These are phyloP conservation scores for Spiraea crenata DNA, from an alignment of 331 rosid genomes.

Conservation along the genomic window DNA sequence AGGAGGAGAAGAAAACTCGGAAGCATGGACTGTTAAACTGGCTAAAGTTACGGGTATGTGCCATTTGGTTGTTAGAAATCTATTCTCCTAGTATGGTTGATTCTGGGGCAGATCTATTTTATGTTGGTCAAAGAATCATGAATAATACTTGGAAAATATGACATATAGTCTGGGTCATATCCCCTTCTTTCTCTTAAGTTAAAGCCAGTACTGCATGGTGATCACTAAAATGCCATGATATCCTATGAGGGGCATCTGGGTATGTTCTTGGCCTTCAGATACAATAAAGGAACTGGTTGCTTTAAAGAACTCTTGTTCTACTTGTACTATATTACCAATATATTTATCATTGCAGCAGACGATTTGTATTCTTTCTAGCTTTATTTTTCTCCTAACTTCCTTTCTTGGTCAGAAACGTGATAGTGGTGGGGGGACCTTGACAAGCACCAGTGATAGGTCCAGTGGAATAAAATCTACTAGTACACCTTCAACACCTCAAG, in stretches of 20 bases:
- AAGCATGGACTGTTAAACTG: constrained; percentile 93
- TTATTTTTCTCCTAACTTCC: constrained; percentile 31
- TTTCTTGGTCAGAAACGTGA: constrained; percentile 80
- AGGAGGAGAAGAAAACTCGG: constrained; percentile 84
- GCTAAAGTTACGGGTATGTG: constrained; percentile 85
- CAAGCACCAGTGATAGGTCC: constrained; percentile 78
- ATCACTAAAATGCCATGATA: not conserved
- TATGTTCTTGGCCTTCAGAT: constrained; percentile 2
- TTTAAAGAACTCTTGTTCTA: not conserved
- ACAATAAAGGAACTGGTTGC: constrained; percentile 2
- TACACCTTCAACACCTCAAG: constrained; percentile 93
- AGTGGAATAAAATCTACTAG: constrained; percentile 85
- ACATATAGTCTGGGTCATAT: constrained; percentile 17
- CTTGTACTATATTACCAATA: not conserved
- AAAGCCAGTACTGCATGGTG: not conserved
- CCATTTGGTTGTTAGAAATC: constrained; percentile 1
- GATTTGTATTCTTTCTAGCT: constrained; percentile 3
- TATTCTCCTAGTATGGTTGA: not conserved
- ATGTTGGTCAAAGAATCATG: not conserved
- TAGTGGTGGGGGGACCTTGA: constrained; percentile 49
- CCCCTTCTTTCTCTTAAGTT: constrained; percentile 1
- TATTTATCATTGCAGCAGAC: not conserved
- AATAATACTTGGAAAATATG: not conserved
- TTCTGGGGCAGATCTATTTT: not conserved
- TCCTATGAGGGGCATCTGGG: not conserved